These are phyloP conservation scores for Aspergillus ustus DNA, from an alignment of 2,329 filamentous ascomycete genomes.

Conservation along the genomic window DNA sequence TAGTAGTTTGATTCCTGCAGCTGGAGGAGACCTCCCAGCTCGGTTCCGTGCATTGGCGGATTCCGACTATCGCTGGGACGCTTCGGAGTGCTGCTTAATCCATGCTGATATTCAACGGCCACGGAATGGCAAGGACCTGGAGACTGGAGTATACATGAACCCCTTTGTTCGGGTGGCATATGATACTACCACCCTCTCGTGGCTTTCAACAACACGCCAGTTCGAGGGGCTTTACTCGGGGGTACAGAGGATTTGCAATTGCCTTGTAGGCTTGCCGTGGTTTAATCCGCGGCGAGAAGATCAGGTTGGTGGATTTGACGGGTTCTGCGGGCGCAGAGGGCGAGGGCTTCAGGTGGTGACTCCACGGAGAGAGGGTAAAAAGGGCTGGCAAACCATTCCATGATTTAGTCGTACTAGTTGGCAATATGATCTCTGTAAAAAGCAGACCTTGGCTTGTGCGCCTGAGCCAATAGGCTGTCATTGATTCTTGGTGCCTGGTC, in stretches of 20 bases:
- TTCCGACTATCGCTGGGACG: slow-evolving; percentile 63
- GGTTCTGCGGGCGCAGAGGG: too few species aligned
- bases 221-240: slow-evolving; percentile 68
- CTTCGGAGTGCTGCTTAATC: slow-evolving; percentile 66
- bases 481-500: too few species aligned
- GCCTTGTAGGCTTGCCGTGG: slow-evolving; percentile 60
- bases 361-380: too few species aligned
- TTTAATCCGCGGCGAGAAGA: slow-evolving; percentile 66
- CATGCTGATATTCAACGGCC: slow-evolving; percentile 50
- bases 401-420: too few species aligned
- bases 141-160: slow-evolving; percentile 72
- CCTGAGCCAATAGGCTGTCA: too few species aligned
- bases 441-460: too few species aligned
- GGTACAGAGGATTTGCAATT: slow-evolving; percentile 63
- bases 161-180: slow-evolving; percentile 76
- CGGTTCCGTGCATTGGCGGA: slow-evolving; percentile 59
- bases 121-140: slow-evolving; percentile 35
- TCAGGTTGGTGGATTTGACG: too few species aligned
- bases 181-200: slow-evolving; percentile 58
- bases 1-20: too few species aligned
- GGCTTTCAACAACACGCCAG: slow-evolving; percentile 63
- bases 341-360: too few species aligned
- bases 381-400: too few species aligned
- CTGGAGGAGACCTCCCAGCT: slow-evolving; percentile 41
- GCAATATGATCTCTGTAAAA: too few species aligned